phyloP scores from a whole-genome alignment of 306 rosid species.

The Vicia villosa region DNA sequence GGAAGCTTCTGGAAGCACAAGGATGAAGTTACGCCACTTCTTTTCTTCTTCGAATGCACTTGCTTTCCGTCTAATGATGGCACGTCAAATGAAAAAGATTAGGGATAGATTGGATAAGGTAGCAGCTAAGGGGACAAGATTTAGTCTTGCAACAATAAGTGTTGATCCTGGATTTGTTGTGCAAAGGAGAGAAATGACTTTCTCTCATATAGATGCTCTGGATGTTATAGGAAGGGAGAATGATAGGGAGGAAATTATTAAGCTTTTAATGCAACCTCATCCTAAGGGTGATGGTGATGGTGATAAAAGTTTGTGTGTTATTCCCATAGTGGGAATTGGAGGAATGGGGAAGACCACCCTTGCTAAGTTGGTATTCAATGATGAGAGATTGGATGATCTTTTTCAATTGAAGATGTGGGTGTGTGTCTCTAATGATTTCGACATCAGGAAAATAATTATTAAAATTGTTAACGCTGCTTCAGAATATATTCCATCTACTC shows the following conservation, averaged over 20 bases:
- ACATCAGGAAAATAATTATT: background rate
- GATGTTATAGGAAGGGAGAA: conserved; percentile 4
- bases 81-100: background rate
- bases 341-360: conserved; percentile 5
- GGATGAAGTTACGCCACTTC: background rate
- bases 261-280: background rate
- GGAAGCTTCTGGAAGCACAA: background rate
- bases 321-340: conserved; percentile 14
- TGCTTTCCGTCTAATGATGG: background rate
- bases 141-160: background rate
- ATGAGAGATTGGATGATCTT: background rate
- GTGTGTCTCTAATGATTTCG: background rate
- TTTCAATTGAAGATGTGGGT: background rate
- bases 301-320: background rate
- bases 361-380: background rate
- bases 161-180: background rate
- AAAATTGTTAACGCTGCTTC: background rate
- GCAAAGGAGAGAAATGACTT: background rate
- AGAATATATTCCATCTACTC: background rate
- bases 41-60: background rate
- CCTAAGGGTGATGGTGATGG: background rate
- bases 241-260: background rate
- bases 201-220: background rate
- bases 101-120: background rate
- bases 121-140: background rate